Conservation (phyloP, 306 rosid genomes). For the Vachellia collinsii region DNA sequence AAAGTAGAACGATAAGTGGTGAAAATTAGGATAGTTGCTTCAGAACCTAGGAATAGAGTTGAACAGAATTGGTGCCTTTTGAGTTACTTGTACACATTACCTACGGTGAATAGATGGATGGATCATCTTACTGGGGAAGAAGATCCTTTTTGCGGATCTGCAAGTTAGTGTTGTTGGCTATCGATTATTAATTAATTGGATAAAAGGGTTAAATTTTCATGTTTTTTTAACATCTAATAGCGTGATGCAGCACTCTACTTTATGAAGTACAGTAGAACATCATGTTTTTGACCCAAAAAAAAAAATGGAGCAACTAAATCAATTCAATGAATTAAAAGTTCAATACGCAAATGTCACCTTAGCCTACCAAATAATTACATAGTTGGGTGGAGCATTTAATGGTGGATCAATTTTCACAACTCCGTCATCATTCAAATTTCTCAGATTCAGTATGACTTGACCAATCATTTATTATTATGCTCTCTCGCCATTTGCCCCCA, state of each 20-base stretch:
- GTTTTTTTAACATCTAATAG: not conserved
- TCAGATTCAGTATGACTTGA: not conserved
- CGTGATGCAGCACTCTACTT: not conserved
- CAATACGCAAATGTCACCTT: not conserved
- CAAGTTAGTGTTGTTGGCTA: conserved; percentile 1
- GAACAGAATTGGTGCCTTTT: conserved; percentile 36
- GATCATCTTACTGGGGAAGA: conserved; percentile 27
- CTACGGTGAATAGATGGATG: conserved; percentile 50
- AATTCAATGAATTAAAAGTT: not conserved
- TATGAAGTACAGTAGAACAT: not conserved
- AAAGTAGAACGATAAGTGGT: conserved; percentile 32
- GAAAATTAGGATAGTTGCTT: conserved; percentile 37
- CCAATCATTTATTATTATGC: not conserved
- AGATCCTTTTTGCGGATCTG: conserved; percentile 22
- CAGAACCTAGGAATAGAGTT: conserved; percentile 41
- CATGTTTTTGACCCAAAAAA: not conserved
- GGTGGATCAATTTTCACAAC: not conserved
- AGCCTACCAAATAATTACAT: not conserved
- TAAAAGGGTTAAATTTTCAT: not conserved
- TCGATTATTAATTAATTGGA: conserved; percentile 1
- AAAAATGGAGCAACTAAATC: not conserved
- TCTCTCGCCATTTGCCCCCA: not conserved
- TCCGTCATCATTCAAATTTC: not conserved
- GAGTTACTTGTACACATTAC: conserved; percentile 59
- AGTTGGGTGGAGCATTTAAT: not conserved